phyloP scores from a whole-genome alignment of 306 rosid genomes.

The Pueraria montana region DNA sequence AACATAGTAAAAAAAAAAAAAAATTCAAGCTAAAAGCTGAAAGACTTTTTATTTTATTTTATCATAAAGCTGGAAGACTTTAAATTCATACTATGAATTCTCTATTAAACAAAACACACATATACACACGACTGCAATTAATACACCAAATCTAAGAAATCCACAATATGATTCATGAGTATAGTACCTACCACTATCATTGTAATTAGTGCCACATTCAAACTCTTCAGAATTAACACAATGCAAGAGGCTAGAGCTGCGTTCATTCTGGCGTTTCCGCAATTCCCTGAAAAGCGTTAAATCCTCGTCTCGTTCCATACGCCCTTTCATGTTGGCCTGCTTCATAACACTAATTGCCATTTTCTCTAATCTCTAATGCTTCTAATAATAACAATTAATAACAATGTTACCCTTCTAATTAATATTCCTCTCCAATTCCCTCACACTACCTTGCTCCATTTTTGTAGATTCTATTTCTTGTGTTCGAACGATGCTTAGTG shows the following conservation, averaged over 20 bases:
- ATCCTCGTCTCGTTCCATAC: constrained; percentile 52
- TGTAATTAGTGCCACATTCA: constrained; percentile 56
- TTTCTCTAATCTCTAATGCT: background rate
- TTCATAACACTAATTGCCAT: background rate
- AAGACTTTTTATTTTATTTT: too few species aligned
- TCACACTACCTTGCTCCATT: background rate
- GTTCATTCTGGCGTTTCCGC: constrained; percentile 61
- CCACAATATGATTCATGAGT: background rate
- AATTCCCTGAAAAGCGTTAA: constrained; percentile 75
- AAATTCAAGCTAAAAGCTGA: too few species aligned
- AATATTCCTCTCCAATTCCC: background rate
- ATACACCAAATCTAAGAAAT: too few species aligned
- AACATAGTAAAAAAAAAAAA: too few species aligned
- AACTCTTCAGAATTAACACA: constrained; percentile 65
- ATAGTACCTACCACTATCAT: background rate
- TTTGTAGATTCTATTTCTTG: constrained; percentile 45
- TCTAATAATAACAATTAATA: background rate
- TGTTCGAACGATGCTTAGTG: constrained; percentile 3
- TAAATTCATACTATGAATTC: too few species aligned
- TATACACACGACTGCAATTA: too few species aligned
- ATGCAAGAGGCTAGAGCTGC: constrained; percentile 57
- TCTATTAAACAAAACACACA: too few species aligned
- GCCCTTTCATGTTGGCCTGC: constrained; percentile 7
- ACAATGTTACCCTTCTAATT: background rate
- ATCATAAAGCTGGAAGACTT: too few species aligned